phyloP scores from a whole-genome alignment of 805 yeast species.

The Cyberlindnera saturnus region DNA sequence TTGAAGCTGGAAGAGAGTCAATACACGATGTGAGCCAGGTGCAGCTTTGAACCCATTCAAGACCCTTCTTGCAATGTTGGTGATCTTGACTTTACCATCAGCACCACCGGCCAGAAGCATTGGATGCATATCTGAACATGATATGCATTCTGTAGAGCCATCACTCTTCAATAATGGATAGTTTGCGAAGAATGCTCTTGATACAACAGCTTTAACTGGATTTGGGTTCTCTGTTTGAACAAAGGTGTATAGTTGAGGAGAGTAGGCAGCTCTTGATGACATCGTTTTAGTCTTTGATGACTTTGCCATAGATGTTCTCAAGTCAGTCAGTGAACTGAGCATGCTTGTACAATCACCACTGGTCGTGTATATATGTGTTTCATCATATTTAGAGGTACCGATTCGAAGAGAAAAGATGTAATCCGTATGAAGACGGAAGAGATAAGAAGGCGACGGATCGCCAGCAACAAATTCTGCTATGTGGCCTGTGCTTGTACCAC shows the following conservation, averaged over 20 bases:
- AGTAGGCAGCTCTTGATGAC: conserved; percentile 24
- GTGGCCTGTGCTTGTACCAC: conserved; percentile 55
- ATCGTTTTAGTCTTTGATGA: conserved; percentile 28
- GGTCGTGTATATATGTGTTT: conserved; percentile 27
- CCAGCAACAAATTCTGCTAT: conserved; percentile 45
- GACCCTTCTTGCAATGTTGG: conserved; percentile 33
- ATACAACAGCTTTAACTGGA: conserved; percentile 30
- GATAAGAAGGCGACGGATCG: conserved; percentile 29
- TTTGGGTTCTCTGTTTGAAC: conserved; percentile 36
- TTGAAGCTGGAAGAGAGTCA: conserved; percentile 34
- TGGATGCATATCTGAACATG: conserved; percentile 41
- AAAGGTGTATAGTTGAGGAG: conserved; percentile 31
- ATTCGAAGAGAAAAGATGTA: conserved; percentile 30
- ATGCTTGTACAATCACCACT: conserved; percentile 38
- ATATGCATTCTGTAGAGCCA: conserved; percentile 34
- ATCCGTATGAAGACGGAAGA: conserved; percentile 32
- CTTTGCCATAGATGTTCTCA: conserved; percentile 22
- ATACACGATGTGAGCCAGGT: conserved; percentile 23
- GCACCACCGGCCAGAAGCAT: conserved; percentile 40
- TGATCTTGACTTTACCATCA: conserved; percentile 40
- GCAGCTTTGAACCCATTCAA: conserved; percentile 29
- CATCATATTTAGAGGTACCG: conserved; percentile 31
- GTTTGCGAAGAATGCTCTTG: conserved; percentile 29
- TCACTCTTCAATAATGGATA: conserved; percentile 33
- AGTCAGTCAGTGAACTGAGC: conserved; percentile 30